These are phyloP conservation scores for Trametes elegans DNA, from an alignment of 768 basidiomycete genomes.

Conservation along the genomic window DNA sequence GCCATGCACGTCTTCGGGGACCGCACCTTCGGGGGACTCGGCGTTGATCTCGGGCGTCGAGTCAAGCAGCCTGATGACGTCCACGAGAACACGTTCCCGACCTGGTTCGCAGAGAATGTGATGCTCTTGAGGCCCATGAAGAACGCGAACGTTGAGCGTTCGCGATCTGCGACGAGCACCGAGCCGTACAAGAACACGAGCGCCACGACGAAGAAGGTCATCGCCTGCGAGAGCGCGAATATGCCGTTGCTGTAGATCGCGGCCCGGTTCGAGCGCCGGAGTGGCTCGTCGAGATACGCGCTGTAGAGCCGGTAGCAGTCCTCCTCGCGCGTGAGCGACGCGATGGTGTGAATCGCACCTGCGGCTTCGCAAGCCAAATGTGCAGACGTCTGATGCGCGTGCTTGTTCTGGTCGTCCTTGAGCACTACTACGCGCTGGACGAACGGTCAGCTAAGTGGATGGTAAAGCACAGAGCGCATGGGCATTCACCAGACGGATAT, in stretches of 20 bases:
- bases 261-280: constrained; percentile 61
- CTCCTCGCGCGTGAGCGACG: constrained; percentile 81
- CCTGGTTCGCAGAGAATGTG: constrained; percentile 81
- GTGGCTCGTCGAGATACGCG: constrained; percentile 67
- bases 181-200: constrained; percentile 82
- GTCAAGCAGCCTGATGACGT: constrained; percentile 77
- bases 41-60: constrained; percentile 77
- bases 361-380: constrained; percentile 93
- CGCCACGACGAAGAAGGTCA: constrained; percentile 78
- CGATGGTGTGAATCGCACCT: constrained; percentile 86
- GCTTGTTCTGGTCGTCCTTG: constrained; percentile 83
- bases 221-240: constrained; percentile 73
- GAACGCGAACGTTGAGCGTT: constrained; percentile 62
- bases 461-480: too few species aligned
- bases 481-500: constrained; percentile 73
- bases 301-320: constrained; percentile 73
- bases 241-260: constrained; percentile 63
- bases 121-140: constrained; percentile 82
- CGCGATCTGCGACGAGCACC: constrained; percentile 50
- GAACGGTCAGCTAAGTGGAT: too few species aligned
- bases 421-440: constrained; percentile 77
- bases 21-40: constrained; percentile 63
- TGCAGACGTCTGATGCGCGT: constrained; percentile 74
- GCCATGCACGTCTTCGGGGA: constrained; percentile 49
- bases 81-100: constrained; percentile 77